A percentile compares a stretch with the other conserved stretches of the same genome.
These are phyloP conservation scores for Tolypocladium tropicale DNA, from an alignment of 2,329 filamentous ascomycete genomes.

Conservation along the genomic window DNA sequence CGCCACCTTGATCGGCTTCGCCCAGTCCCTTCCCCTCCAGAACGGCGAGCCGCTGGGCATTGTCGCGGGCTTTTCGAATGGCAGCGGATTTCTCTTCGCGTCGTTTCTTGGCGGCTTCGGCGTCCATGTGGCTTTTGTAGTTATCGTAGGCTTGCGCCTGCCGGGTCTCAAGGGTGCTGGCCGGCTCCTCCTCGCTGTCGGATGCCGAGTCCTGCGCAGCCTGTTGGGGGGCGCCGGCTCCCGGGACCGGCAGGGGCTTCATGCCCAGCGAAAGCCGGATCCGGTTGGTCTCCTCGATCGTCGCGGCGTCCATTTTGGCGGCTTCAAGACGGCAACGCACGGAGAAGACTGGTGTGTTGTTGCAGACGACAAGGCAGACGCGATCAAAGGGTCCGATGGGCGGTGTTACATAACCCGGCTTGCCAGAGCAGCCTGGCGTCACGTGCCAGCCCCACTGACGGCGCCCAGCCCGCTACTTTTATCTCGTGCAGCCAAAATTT, in stretches of 20 bases:
- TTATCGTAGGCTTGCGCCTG: slow-evolving; percentile 66
- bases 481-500: slow-evolving; percentile 4
- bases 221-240: slow-evolving; percentile 33
- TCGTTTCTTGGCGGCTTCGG: slow-evolving; percentile 65
- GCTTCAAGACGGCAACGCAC: neutral
- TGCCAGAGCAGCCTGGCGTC: neutral
- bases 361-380: neutral
- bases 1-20: slow-evolving; percentile 56
- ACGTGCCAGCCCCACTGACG: neutral
- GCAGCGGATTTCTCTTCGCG: slow-evolving; percentile 74
- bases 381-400: neutral
- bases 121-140: slow-evolving; percentile 53
- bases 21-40: slow-evolving; percentile 78
- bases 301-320: slow-evolving; percentile 49
- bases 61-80: slow-evolving; percentile 79
- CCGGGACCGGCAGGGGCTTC: slow-evolving; percentile 79
- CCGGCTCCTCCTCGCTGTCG: slow-evolving; percentile 56
- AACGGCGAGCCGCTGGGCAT: slow-evolving; percentile 63
- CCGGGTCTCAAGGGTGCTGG: slow-evolving; percentile 76
- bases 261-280: slow-evolving; percentile 82
- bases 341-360: neutral
- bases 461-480: neutral
- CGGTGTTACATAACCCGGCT: neutral
- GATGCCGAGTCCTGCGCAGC: slow-evolving; percentile 37
- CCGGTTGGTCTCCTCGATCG: slow-evolving; percentile 89